A percentile compares a stretch with the other conserved stretches of the same genome.
Conservation (phyloP, 768 basidiomycete genomes). For the Favolaschia claudopus region DNA sequence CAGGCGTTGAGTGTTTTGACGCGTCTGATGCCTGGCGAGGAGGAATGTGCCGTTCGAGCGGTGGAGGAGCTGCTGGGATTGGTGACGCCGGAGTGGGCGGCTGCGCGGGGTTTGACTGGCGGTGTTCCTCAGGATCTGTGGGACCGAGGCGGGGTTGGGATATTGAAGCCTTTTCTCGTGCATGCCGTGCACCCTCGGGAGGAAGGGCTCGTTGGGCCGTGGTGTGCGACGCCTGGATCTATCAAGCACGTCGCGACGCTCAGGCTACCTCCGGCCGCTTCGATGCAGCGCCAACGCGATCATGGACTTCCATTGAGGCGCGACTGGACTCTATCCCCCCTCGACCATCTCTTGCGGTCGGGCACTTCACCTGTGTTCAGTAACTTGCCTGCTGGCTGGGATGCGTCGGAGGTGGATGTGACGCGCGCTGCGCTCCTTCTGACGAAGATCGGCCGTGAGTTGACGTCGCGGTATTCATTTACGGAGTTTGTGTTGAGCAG, state of each 20-base stretch:
- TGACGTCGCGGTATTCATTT: slow-evolving; percentile 52
- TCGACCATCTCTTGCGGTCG: slow-evolving; percentile 85
- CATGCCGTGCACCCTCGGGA: slow-evolving; percentile 51
- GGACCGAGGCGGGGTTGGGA: slow-evolving; percentile 56
- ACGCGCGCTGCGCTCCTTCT: slow-evolving; percentile 74
- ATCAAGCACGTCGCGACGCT: slow-evolving; percentile 67
- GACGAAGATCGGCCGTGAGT: slow-evolving; percentile 55
- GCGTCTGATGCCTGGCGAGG: slow-evolving; percentile 77
- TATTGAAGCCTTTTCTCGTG: slow-evolving; percentile 68
- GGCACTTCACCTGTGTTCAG: slow-evolving; percentile 74
- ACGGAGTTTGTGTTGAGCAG: slow-evolving; percentile 51
- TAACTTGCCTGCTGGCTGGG: slow-evolving; percentile 73
- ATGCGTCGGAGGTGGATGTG: slow-evolving; percentile 80
- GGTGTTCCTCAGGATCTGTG: slow-evolving; percentile 51
- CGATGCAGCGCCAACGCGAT: slow-evolving; percentile 31
- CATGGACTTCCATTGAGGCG: slow-evolving; percentile 55
- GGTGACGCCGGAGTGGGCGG: slow-evolving; percentile 51
- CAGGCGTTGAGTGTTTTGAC: slow-evolving; percentile 66
- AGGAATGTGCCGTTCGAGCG: slow-evolving; percentile 58
- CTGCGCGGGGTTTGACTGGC: slow-evolving; percentile 42
- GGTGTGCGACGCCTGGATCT: slow-evolving; percentile 57
- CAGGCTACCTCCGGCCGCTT: slow-evolving; percentile 40
- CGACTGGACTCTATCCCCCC: slow-evolving; percentile 75
- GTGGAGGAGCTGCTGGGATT: slow-evolving; percentile 47
- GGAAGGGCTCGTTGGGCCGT: slow-evolving; percentile 58